Percentiles rank a stretch among this genome's conserved stretches.
Evolutionary conservation across 352 stramenopile species (phyloP).

Genomic region (Phytophthora colocasiae): DNA sequence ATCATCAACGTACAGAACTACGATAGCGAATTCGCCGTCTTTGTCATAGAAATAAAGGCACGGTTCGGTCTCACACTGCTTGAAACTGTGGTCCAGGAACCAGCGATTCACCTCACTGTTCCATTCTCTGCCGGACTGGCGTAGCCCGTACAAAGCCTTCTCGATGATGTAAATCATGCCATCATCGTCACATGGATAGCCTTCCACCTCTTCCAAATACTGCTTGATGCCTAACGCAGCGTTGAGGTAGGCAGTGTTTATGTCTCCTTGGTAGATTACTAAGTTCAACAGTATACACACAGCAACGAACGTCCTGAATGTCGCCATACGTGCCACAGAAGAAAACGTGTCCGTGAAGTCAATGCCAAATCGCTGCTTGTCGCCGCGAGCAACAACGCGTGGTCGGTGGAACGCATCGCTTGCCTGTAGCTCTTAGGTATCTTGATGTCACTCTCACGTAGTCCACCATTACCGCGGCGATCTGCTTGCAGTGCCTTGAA

Average conservation of each 20-base stretch:
- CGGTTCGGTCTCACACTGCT: background rate
- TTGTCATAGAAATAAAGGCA: no score
- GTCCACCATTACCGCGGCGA: background rate
- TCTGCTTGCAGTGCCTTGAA: conserved; percentile 2
- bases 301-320: background rate
- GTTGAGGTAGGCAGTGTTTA: conserved; percentile 8
- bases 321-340: background rate
- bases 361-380: background rate
- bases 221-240: background rate
- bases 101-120: conserved; percentile 2
- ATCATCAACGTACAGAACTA: no score
- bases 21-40: no score
- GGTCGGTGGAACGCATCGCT: background rate
- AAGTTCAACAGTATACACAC: background rate
- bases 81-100: background rate
- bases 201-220: background rate
- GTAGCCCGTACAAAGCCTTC: conserved; percentile 2
- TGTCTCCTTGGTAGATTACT: conserved; percentile 1
- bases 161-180: background rate
- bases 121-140: conserved; percentile 5
- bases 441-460: background rate
- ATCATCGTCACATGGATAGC: conserved; percentile 2
- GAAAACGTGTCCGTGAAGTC: conserved; percentile 1
- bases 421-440: background rate
- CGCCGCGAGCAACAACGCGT: background rate